Evolutionary conservation across 768 basidiomycete species (phyloP).

Genomic region (Tulasnella sp.): DNA sequence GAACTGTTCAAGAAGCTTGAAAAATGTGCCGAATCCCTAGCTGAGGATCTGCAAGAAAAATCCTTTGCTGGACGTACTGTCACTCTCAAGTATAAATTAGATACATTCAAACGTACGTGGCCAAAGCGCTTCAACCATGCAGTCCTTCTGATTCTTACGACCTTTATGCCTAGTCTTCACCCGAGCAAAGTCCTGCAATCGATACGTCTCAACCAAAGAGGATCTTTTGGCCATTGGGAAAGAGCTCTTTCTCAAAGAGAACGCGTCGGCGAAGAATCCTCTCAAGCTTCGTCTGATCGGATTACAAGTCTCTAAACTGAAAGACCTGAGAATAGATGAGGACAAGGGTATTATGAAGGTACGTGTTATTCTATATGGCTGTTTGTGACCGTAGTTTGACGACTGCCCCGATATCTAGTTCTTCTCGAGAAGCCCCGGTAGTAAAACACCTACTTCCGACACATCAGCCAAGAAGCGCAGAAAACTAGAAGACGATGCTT

Average conservation of each 20-base stretch:
- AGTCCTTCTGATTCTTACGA: conserved; percentile 8
- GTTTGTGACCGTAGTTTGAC: background rate
- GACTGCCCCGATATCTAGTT: conserved; percentile 44
- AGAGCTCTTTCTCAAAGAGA: conserved; percentile 72
- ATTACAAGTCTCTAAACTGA: conserved; percentile 80
- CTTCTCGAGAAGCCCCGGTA: conserved; percentile 41
- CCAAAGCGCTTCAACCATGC: background rate
- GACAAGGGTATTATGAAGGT: conserved; percentile 70
- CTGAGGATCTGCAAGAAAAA: conserved; percentile 67
- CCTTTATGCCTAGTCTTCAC: conserved; percentile 55
- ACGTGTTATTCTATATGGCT: conserved; percentile 12
- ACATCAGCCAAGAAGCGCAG: conserved; percentile 38
- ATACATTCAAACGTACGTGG: conserved; percentile 72
- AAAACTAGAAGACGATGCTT: conserved; percentile 31
- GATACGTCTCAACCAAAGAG: conserved; percentile 71
- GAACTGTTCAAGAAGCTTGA: conserved; percentile 72
- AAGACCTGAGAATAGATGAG: conserved; percentile 60
- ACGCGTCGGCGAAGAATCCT: conserved; percentile 43
- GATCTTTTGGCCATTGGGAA: conserved; percentile 79
- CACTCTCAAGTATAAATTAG: conserved; percentile 88
- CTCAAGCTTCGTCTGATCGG: conserved; percentile 81
- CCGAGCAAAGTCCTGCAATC: conserved; percentile 72
- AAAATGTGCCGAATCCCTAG: conserved; percentile 76
- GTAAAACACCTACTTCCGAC: conserved; percentile 33
- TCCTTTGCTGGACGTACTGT: conserved; percentile 87